Evolutionary conservation across 2,329 filamentous ascomycete genomes (phyloP), one percentile per base, ranked within the genome.

Genomic region (Scleromitrula shiraiana): DNA sequence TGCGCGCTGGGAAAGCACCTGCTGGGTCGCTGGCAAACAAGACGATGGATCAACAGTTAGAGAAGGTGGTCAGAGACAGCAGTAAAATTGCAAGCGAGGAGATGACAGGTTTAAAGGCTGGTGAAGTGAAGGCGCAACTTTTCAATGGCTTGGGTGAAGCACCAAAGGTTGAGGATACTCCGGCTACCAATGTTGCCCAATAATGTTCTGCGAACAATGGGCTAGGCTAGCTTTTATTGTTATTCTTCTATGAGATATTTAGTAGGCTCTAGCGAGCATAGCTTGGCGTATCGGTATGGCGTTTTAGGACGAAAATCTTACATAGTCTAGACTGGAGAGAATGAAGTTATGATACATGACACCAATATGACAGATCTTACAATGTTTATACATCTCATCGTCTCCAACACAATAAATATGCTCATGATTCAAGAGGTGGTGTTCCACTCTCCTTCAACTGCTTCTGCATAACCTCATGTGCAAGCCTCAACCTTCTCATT

Each of bases 31-130:
- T 33, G 20, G 49, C 46, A 41, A 56, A 46, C 8, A 60, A 54
- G 39, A 45, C 50, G 50, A 59, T 65, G 37, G 65, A 81, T 50
- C 69, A 68, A 56, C 71, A 76, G 39, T 63, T 85, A 42, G 65
- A 64, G 33, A 76, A 77, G 59, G 68, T 78, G 27, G 73, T 78
- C 7, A 70, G 69, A 32, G 75, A 76, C 53, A 75, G 76, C 44
- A 74, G 76, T 53, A 74, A 76, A 55, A 77, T 80, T 59, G 70
- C 74, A 5, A 70, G 70, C 0, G 77, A 80, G 56, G 77, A 79
- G 52, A 62, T 62, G 37, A 63, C 61, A 0, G 68, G 68, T 5
- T 52, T 69, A 33, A 62, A 69, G 55, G 65, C 66, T 32, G 65
- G 61, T 23, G 70, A 74, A 38, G 70, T 76, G 23, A 76, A 76